Evolutionary conservation across 176 grass and related monocot genomes (phyloP).

Genomic region (Aegilops tauschii): DNA sequence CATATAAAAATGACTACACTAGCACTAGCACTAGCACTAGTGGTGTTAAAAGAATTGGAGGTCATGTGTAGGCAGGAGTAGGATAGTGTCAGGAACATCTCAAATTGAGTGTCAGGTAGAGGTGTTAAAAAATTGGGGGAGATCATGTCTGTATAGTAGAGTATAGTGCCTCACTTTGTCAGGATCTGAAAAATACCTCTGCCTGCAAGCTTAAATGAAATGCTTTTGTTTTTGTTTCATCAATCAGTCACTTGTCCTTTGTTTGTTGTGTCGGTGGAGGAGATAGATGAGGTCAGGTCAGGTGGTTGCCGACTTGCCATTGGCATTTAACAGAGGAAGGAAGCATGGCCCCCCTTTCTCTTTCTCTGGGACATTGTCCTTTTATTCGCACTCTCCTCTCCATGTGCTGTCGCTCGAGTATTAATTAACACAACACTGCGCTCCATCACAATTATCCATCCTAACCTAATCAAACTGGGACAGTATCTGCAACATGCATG

Average conservation of each 20-base stretch:
- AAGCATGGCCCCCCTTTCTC: no score
- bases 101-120: no score
- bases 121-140: not conserved
- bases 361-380: constrained; percentile 17
- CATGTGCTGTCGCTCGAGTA: constrained; percentile 6
- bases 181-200: constrained; percentile 17
- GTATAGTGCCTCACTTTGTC: not conserved
- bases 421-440: constrained; percentile 13
- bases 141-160: not conserved
- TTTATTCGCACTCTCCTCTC: constrained; percentile 13
- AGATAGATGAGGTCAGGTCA: not conserved
- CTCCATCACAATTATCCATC: no score
- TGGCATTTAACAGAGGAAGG: no score
- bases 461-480: no score
- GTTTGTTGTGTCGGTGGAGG: constrained; percentile 30
- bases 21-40: not conserved
- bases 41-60: not conserved
- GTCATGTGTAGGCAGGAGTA: not conserved
- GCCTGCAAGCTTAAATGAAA: not conserved
- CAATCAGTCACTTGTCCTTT: not conserved
- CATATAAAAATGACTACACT: not conserved
- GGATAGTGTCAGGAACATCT: no score
- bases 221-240: not conserved
- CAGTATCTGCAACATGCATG: constrained; percentile 2
- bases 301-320: no score